Percentiles rank a stretch among this genome's conserved stretches.
Evolutionary conservation across 1,284 basidiomycete species (phyloP).

Genomic region (Volvariella surrecta): DNA sequence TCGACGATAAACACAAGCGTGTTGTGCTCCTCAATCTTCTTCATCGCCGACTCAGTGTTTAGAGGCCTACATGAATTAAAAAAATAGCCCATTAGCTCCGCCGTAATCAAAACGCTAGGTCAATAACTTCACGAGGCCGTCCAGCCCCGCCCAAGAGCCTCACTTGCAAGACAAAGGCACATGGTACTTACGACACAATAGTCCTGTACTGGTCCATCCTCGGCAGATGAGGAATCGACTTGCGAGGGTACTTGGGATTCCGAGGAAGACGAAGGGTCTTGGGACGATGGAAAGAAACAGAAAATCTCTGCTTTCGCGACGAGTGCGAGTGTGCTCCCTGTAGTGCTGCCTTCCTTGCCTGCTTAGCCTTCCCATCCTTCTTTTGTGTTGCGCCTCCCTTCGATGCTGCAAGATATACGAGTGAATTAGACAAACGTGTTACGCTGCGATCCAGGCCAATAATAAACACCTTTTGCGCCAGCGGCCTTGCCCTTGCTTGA

Average conservation of each 20-base stretch:
- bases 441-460: not conserved
- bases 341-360: conserved; percentile 94
- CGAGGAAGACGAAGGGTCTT: conserved; percentile 88
- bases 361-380: conserved; percentile 79
- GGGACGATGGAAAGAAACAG: conserved; percentile 93
- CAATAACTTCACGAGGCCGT: no score
- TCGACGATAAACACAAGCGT: conserved; percentile 98
- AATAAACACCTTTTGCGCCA: conserved; percentile 36
- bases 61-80: conserved; percentile 39
- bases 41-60: conserved; percentile 86
- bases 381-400: conserved; percentile 20
- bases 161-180: no score
- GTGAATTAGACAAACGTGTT: no score
- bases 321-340: conserved; percentile 78
- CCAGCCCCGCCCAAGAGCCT: no score
- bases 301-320: conserved; percentile 78
- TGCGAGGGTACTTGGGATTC: conserved; percentile 89
- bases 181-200: conserved; percentile 67
- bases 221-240: conserved; percentile 89
- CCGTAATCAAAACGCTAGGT: conserved; percentile 4
- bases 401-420: no score
- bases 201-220: conserved; percentile 97
- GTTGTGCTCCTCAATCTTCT: conserved; percentile 99
- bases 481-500: conserved; percentile 52
- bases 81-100: no score